These are phyloP conservation scores for Nannochloropsis granulata DNA, from an alignment of 108 stramenopile species.

Conservation along the genomic window DNA sequence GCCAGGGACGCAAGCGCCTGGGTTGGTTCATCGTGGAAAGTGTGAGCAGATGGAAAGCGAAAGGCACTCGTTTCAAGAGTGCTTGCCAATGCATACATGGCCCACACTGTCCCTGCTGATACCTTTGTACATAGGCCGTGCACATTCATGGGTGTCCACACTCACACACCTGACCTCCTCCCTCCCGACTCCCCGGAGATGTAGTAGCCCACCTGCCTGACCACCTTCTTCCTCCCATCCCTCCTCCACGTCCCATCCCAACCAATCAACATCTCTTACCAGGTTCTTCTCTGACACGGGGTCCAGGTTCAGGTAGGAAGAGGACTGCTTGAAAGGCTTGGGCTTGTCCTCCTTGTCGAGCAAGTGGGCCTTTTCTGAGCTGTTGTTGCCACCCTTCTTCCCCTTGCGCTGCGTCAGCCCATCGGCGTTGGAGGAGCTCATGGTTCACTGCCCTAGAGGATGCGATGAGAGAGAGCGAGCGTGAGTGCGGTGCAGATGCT, in stretches of 20 bases:
- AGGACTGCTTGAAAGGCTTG: neutral
- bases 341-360: neutral
- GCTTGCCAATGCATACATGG: no score
- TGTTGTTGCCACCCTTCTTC: neutral
- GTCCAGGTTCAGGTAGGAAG: neutral
- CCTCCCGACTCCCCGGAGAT: no score
- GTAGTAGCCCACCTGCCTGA: neutral
- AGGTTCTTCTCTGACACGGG: neutral
- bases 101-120: no score
- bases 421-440: neutral
- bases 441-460: neutral
- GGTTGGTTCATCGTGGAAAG: neutral
- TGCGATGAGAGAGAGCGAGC: no score
- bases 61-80: no score
- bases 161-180: no score
- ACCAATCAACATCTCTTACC: neutral
- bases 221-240: neutral
- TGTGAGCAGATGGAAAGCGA: neutral
- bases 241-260: neutral
- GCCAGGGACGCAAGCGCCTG: neutral
- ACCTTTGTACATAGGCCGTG: no score
- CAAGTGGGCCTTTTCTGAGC: neutral
- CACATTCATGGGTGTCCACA: no score
- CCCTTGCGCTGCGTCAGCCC: neutral
- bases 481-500: no score